Evolutionary conservation across 1,284 basidiomycete species (phyloP).

Genomic region (Sanghuangporus sanghuang): DNA sequence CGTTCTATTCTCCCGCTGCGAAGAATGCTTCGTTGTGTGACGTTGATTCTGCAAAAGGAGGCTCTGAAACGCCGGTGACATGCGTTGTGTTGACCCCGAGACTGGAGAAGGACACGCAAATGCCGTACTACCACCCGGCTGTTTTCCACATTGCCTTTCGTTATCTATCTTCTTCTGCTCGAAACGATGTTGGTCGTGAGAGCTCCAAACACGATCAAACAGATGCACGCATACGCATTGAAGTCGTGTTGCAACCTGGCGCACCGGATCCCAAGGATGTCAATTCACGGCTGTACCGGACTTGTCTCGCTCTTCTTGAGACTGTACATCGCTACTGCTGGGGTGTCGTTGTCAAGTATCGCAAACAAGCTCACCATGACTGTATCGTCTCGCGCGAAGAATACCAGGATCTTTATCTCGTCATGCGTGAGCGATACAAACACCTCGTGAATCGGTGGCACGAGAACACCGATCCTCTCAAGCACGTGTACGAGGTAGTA

Average conservation of each 20-base stretch:
- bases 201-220: constrained; percentile 16
- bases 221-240: constrained; percentile 38
- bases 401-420: constrained; percentile 88
- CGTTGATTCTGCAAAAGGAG: neutral
- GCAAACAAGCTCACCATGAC: constrained; percentile 86
- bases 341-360: constrained; percentile 76
- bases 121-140: constrained; percentile 80
- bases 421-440: constrained; percentile 81
- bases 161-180: constrained; percentile 35
- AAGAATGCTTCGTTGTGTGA: neutral
- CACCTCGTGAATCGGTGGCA: constrained; percentile 70
- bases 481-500: constrained; percentile 77
- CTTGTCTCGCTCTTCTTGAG: constrained; percentile 75
- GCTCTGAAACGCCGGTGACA: constrained; percentile 26
- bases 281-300: constrained; percentile 70
- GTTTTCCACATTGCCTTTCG: constrained; percentile 72
- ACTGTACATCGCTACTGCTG: constrained; percentile 82
- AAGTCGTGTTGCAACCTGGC: constrained; percentile 47
- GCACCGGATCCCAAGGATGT: constrained; percentile 40
- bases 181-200: constrained; percentile 22
- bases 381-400: constrained; percentile 67
- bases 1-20: constrained; percentile 41
- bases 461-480: constrained; percentile 77
- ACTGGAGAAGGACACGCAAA: constrained; percentile 32
- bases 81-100: constrained; percentile 63